phyloP scores from a whole-genome alignment of 2,329 filamentous ascomycete genomes.

The Aspergillus novofumigatus region DNA sequence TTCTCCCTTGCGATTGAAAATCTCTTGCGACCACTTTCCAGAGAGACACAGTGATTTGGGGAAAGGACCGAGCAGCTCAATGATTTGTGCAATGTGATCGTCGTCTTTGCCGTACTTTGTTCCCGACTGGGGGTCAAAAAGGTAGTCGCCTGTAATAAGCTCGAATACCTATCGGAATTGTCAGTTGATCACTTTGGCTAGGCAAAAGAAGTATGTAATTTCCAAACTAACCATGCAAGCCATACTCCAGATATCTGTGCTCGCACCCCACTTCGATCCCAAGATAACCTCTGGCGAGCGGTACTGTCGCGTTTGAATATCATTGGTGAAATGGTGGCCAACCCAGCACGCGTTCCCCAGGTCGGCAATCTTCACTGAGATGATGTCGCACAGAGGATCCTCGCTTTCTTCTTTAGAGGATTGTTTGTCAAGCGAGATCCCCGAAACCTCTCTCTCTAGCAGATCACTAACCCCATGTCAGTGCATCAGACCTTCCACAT shows the following conservation, averaged over 20 bases:
- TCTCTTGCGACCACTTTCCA: constrained; percentile 97
- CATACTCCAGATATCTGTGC: constrained; percentile 99
- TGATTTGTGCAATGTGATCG: constrained; percentile 98
- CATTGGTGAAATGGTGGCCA: constrained; percentile 97
- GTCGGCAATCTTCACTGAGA: constrained; percentile 98
- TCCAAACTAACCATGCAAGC: constrained; percentile 80
- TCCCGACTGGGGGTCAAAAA: constrained; percentile 96
- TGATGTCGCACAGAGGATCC: constrained; percentile 60
- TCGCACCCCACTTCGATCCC: constrained; percentile 97
- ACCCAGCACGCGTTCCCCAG: constrained; percentile 98
- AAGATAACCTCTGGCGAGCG: constrained; percentile 95
- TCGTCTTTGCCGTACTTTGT: constrained; percentile 99
- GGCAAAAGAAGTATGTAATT: neutral
- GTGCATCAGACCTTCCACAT: neutral
- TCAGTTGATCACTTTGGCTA: neutral
- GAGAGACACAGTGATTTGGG: constrained; percentile 87
- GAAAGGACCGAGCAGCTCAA: constrained; percentile 90
- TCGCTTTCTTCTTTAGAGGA: constrained; percentile 34
- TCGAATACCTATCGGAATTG: constrained; percentile 71
- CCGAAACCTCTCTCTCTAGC: constrained; percentile 86
- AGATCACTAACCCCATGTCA: constrained; percentile 61
- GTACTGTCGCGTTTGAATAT: constrained; percentile 97
- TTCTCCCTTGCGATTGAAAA: constrained; percentile 96
- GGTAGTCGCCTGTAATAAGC: constrained; percentile 94
- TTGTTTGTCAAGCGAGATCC: constrained; percentile 84